Percentiles rank a stretch among this genome's conserved stretches.
Conservation (phyloP, 2,329 filamentous ascomycete species). For the Neonectria ditissima region DNA sequence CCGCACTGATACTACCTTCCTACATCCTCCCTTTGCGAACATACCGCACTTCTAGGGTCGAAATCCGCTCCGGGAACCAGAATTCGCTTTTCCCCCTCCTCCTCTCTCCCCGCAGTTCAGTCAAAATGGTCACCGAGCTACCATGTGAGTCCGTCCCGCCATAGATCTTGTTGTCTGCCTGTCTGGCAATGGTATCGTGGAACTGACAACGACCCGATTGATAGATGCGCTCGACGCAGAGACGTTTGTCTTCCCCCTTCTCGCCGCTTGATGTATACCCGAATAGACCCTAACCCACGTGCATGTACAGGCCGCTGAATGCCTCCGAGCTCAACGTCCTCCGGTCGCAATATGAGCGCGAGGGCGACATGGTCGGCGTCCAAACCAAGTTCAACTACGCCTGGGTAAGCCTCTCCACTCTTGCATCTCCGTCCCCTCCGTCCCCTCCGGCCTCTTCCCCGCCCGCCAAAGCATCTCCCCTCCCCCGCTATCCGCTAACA, state of each 20-base stretch:
- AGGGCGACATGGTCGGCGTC: slow-evolving; percentile 95
- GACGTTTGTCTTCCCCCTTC: slow-evolving; percentile 70
- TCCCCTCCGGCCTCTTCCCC: neutral
- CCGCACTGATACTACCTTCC: neutral
- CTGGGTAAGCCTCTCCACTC: slow-evolving; percentile 76
- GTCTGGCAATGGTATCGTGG: slow-evolving; percentile 14
- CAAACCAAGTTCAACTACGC: slow-evolving; percentile 99
- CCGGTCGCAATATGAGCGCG: slow-evolving; percentile 94
- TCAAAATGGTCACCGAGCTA: slow-evolving; percentile 61
- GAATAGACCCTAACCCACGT: slow-evolving; percentile 21
- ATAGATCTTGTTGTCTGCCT: slow-evolving; percentile 30
- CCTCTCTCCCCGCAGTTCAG: slow-evolving; percentile 4
- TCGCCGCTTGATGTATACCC: slow-evolving; percentile 1
- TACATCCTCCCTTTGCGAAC: neutral
- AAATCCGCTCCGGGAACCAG: neutral
- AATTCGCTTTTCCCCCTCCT: slow-evolving; percentile 13
- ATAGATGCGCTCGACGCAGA: slow-evolving; percentile 97
- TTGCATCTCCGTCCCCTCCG: slow-evolving; percentile 16
- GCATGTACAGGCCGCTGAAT: slow-evolving; percentile 78
- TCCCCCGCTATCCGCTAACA: slow-evolving; percentile 15
- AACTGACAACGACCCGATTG: slow-evolving; percentile 26
- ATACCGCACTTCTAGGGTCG: neutral
- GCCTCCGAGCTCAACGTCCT: slow-evolving; percentile 92
- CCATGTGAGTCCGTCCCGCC: slow-evolving; percentile 56
- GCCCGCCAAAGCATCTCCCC: neutral